These are phyloP conservation scores for Oropetium thomaeum DNA, from an alignment of 176 grass and related monocot genomes.

Conservation along the genomic window DNA sequence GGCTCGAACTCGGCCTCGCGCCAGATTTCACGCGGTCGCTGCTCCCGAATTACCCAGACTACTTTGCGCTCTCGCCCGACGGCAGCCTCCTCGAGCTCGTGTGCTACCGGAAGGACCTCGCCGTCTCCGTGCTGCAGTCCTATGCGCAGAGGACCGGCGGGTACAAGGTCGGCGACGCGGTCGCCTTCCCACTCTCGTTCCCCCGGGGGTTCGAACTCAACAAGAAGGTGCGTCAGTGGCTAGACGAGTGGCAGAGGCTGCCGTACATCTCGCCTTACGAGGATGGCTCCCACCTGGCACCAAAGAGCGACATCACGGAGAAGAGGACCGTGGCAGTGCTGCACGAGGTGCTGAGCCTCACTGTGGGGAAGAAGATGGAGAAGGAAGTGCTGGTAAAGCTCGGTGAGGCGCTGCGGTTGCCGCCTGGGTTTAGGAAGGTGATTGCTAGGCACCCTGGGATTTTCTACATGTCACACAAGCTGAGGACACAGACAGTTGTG, in stretches of 20 bases:
- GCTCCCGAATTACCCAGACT: conserved; percentile 75
- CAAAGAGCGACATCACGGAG: conserved; percentile 69
- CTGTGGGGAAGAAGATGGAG: conserved; percentile 80
- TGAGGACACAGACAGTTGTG: conserved; percentile 79
- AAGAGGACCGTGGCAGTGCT: conserved; percentile 78
- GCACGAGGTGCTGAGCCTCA: conserved; percentile 74
- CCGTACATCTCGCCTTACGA: conserved; percentile 88
- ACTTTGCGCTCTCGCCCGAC: conserved; percentile 59
- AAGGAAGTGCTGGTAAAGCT: conserved; percentile 74
- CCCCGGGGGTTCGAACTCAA: conserved; percentile 64
- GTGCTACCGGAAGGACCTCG: conserved; percentile 77
- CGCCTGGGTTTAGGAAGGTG: conserved; percentile 71
- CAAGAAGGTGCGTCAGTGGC: conserved; percentile 82
- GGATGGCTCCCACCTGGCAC: conserved; percentile 53
- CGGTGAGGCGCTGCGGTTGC: conserved; percentile 59
- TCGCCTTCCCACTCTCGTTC: conserved; percentile 72
- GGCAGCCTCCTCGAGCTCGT: conserved; percentile 78
- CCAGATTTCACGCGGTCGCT: conserved; percentile 63
- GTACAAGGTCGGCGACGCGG: conserved; percentile 64
- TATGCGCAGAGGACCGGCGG: conserved; percentile 70
- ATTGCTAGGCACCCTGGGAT: conserved; percentile 77
- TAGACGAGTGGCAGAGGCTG: conserved; percentile 86
- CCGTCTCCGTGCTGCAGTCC: conserved; percentile 62
- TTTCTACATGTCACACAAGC: conserved; percentile 86
- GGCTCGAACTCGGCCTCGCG: conserved; percentile 76